These are phyloP conservation scores for Caryopteris hybrid DNA, from an alignment of 305 asterid species.

Conservation along the genomic window DNA sequence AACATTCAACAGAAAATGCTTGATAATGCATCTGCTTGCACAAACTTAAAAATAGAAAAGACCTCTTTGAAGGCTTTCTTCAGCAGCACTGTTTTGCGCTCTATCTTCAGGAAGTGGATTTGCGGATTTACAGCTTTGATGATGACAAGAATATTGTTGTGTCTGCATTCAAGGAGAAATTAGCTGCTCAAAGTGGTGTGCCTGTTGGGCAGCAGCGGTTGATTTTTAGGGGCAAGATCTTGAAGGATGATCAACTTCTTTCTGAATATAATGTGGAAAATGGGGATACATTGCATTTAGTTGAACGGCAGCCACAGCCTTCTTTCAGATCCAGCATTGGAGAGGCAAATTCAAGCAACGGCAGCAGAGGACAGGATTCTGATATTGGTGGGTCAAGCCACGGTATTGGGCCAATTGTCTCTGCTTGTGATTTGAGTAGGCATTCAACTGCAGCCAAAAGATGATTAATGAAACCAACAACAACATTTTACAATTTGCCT, in stretches of 20 bases:
- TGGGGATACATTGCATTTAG: constrained; percentile 84
- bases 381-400: constrained; percentile 40
- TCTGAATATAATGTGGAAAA: constrained; percentile 79
- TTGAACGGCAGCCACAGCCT: constrained; percentile 70
- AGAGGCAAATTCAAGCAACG: constrained; percentile 43
- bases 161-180: constrained; percentile 79
- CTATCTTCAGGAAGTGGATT: constrained; percentile 73
- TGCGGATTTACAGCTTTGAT: constrained; percentile 47
- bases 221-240: constrained; percentile 89
- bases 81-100: constrained; percentile 40
- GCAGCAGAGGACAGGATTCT: constrained; percentile 59
- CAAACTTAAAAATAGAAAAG: constrained; percentile 11
- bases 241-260: constrained; percentile 77
- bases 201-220: constrained; percentile 93
- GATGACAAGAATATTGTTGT: constrained; percentile 67
- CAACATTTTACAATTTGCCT: constrained; percentile 8
- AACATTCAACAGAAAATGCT: neutral
- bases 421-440: constrained; percentile 63
- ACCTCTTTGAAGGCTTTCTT: constrained; percentile 90
- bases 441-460: constrained; percentile 61
- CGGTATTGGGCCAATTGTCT: constrained; percentile 71
- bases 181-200: constrained; percentile 66
- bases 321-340: constrained; percentile 44
- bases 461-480: constrained; percentile 16
- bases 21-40: too few species aligned